Conservation (phyloP, 139 green algal species). For the Gonium pectorale region DNA sequence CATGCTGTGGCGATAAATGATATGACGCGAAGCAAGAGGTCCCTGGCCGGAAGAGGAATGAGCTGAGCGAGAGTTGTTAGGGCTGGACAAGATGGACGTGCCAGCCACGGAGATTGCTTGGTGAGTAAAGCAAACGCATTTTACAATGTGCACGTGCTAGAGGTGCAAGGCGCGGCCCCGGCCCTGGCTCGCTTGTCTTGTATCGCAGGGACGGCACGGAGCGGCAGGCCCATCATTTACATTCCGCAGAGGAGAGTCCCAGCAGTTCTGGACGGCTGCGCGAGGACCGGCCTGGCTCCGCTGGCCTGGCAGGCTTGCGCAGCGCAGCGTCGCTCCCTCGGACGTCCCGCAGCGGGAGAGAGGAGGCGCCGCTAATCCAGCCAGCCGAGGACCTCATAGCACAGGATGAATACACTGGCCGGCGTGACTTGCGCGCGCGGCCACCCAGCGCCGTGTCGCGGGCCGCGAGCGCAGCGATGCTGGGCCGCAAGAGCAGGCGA, state of each 20-base stretch:
- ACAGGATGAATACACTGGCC: neutral
- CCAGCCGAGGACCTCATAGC: constrained; percentile 9
- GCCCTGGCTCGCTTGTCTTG: neutral
- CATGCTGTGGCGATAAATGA: too few species aligned
- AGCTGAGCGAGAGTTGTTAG: too few species aligned
- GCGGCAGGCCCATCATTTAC: constrained; percentile 3
- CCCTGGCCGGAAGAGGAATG: too few species aligned
- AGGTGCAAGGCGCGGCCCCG: too few species aligned
- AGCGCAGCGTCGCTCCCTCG: neutral
- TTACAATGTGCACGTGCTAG: too few species aligned
- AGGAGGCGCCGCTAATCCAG: neutral
- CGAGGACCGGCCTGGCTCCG: neutral
- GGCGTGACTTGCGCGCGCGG: neutral
- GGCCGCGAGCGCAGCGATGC: neutral
- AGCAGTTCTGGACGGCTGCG: neutral
- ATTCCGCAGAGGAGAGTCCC: neutral
- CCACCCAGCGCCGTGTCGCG: neutral
- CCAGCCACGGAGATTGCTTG: too few species aligned
- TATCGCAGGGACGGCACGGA: constrained; percentile 16
- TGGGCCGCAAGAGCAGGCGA: neutral
- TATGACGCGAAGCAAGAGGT: too few species aligned
- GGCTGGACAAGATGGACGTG: too few species aligned
- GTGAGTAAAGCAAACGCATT: too few species aligned
- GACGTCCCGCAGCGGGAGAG: neutral
- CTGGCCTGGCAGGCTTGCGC: neutral